Evolutionary conservation across 495 filamentous ascomycete genomes (phyloP), one percentile per base, ranked within the genome.

Genomic region (Tuber brumale): DNA sequence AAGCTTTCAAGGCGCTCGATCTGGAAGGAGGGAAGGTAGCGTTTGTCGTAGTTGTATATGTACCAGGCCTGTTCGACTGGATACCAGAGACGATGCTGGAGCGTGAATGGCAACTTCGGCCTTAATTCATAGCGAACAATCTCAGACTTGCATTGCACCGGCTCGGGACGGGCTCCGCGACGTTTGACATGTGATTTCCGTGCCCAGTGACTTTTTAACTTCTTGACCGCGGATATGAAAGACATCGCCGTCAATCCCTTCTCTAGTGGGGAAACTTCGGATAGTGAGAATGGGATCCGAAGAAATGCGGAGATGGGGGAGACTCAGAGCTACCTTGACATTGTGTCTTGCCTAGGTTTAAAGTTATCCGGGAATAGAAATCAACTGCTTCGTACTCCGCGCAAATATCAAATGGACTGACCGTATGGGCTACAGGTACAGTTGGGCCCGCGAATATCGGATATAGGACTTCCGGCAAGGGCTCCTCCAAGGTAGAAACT

Each of bases 171-270:
- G 10, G n/a, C 0, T 0, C 7, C 16, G 51, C 0, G n/a, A 3
- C 27, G 3, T 3, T 16, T 31, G 0, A 10, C 0, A 3, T 14
- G n/a, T 6, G 10, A 12, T 16, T 31, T 61, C 0, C n/a, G 27
- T 3, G 1, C 48, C 31, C 3, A 0, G 0, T 3, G 4, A 14
- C 10, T 0, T 31, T 9, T 5, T 0, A 10, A 61, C 31, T 31
- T 1, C 10, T 61, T 61, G 0, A 27, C 51, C 2, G n/a, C n/a
- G 0, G n/a, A n/a, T 31, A 16, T 16, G 51, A 16, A 61, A 7
- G n/a, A 31, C 51, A 14, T 16, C 4, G 51, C 3, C 0, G n/a
- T 16, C n/a, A n/a, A 61, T 14, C 2, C 9, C 2, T 31, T 61
- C 27, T 61, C 31, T 10, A 61, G 2, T 0, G n/a, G 0, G 0